Percentiles rank a stretch among this genome's conserved stretches.
Conservation (phyloP, 2,329 filamentous ascomycete species). For the Lachnellula hyalina region DNA sequence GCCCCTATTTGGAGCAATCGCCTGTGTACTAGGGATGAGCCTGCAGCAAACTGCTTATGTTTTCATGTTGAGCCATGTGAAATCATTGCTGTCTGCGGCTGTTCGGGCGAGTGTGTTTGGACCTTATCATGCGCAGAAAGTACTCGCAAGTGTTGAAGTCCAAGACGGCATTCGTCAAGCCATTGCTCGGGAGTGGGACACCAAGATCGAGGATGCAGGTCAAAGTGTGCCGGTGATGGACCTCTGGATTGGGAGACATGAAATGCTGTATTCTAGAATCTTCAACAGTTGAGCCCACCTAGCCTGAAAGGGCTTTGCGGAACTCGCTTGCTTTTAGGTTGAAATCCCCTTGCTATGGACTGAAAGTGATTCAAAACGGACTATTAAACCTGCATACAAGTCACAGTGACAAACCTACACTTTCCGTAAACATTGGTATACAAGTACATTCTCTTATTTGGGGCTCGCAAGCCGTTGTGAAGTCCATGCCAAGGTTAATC, state of each 20-base stretch:
- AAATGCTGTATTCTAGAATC: slow-evolving; percentile 77
- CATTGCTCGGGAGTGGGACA: slow-evolving; percentile 56
- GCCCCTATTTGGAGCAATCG: slow-evolving; percentile 65
- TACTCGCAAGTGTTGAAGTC: slow-evolving; percentile 58
- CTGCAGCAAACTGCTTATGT: slow-evolving; percentile 64
- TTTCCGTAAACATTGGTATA: background rate
- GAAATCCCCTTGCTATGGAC: no score
- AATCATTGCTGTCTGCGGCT: slow-evolving; percentile 69
- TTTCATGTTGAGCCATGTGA: slow-evolving; percentile 71
- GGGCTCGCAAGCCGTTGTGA: background rate
- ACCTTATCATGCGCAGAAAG: slow-evolving; percentile 71
- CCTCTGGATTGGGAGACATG: slow-evolving; percentile 77
- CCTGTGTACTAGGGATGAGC: slow-evolving; percentile 54
- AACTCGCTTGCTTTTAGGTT: no score
- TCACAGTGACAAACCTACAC: background rate
- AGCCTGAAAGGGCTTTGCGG: background rate
- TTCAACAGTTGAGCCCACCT: slow-evolving; percentile 63
- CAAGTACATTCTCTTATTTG: background rate
- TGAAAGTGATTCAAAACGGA: no score
- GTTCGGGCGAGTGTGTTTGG: slow-evolving; percentile 74
- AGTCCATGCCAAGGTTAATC: slow-evolving; percentile 40
- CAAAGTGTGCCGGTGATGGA: slow-evolving; percentile 75
- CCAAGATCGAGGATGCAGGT: slow-evolving; percentile 59
- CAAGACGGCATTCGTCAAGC: slow-evolving; percentile 52
- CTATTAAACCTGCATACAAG: background rate